Evolutionary conservation across 2,329 filamentous ascomycete species (phyloP).

Genomic region (Aspergillus eucalypticola): DNA sequence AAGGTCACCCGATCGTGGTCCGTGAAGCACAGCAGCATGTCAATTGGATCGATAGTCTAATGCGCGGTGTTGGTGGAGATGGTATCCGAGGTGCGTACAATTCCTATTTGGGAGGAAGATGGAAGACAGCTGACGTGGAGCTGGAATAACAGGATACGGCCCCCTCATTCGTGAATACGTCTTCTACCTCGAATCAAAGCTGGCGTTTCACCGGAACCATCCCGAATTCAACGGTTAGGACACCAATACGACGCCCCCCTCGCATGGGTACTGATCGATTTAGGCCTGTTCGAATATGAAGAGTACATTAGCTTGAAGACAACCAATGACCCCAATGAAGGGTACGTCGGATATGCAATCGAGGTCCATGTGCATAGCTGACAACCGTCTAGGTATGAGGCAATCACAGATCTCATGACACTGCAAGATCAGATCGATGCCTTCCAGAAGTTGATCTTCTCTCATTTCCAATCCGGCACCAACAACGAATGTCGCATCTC

Average conservation of each 20-base stretch:
- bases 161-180: conserved; percentile 96
- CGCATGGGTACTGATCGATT: conserved; percentile 4
- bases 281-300: conserved; percentile 91
- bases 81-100: conserved; percentile 68
- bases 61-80: conserved; percentile 77
- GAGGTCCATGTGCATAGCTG: conserved; percentile 17
- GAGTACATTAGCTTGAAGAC: conserved; percentile 98
- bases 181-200: conserved; percentile 88
- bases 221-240: conserved; percentile 87
- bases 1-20: conserved; percentile 85
- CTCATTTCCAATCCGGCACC: conserved; percentile 84
- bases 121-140: neutral
- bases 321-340: conserved; percentile 98
- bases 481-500: conserved; percentile 98
- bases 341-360: conserved; percentile 52
- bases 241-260: neutral
- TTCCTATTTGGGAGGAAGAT: neutral
- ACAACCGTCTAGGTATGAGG: conserved; percentile 65
- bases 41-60: conserved; percentile 89
- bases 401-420: conserved; percentile 93
- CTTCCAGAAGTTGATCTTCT: conserved; percentile 98
- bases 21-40: conserved; percentile 87
- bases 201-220: conserved; percentile 95
- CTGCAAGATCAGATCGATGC: conserved; percentile 97
- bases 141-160: conserved; percentile 63